phyloP scores from a whole-genome alignment of 2,329 filamentous ascomycete genomes.

The Beauveria australis region DNA sequence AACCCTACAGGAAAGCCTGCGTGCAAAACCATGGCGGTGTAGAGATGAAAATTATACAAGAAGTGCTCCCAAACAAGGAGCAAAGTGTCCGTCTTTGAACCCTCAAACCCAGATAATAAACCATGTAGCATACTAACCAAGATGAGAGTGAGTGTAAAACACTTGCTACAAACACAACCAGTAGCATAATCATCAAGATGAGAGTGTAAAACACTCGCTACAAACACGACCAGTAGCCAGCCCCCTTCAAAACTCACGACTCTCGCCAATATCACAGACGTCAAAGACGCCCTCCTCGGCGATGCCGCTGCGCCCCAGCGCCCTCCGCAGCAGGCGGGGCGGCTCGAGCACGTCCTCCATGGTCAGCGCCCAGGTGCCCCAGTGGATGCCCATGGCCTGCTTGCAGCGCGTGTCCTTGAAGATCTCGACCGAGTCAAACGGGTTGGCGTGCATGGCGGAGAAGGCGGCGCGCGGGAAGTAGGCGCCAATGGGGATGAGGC shows the following conservation, averaged over 20 bases:
- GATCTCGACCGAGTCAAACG: constrained; percentile 81
- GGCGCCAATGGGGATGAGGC: constrained; percentile 87
- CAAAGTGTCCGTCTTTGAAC: too few species aligned
- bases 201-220: too few species aligned
- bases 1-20: too few species aligned
- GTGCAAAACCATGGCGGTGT: too few species aligned
- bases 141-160: too few species aligned
- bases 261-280: constrained; percentile 77
- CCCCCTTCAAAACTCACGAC: constrained; percentile 54
- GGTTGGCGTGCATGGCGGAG: constrained; percentile 77
- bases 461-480: constrained; percentile 68
- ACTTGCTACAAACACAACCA: too few species aligned
- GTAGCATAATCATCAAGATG: too few species aligned
- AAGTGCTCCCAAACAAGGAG: too few species aligned
- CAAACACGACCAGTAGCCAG: background rate
- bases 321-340: constrained; percentile 61
- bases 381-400: constrained; percentile 79
- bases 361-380: constrained; percentile 85
- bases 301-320: constrained; percentile 58
- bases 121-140: too few species aligned
- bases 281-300: constrained; percentile 70
- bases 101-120: too few species aligned
- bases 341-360: constrained; percentile 81
- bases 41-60: too few species aligned
- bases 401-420: constrained; percentile 75